A percentile compares a stretch with the other conserved stretches of the same genome.
phyloP scores from a whole-genome alignment of 345 rosid genomes.

The Limnanthes douglasii region DNA sequence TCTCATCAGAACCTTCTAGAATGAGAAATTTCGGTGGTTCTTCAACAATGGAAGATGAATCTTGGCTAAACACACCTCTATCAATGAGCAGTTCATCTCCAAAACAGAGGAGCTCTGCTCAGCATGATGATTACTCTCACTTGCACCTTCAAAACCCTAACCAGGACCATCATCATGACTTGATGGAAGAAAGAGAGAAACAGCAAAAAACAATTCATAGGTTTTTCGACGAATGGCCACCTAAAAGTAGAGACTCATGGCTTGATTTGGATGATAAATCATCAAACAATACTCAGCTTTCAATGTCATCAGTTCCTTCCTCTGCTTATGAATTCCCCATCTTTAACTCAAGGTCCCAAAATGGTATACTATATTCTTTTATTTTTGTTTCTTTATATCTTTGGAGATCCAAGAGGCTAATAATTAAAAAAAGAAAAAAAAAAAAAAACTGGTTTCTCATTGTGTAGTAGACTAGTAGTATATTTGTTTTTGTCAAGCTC shows the following conservation, averaged over 20 bases:
- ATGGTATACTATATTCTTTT: conserved; percentile 16
- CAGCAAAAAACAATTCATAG: conserved; percentile 58
- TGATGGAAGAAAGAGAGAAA: conserved; percentile 21
- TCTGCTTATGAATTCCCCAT: conserved; percentile 35
- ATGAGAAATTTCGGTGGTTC: conserved; percentile 39
- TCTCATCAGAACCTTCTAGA: conserved; percentile 51
- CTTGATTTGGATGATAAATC: conserved; percentile 48
- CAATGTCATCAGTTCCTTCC: conserved; percentile 60
- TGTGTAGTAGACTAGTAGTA: no score
- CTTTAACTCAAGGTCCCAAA: conserved; percentile 27
- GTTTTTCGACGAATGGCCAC: conserved; percentile 94
- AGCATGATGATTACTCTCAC: conserved; percentile 33
- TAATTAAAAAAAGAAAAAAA: no score
- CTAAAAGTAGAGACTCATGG: conserved; percentile 42
- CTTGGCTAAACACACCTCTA: conserved; percentile 53
- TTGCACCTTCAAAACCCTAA: conserved; percentile 36
- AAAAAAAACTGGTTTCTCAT: no score
- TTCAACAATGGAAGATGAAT: conserved; percentile 39
- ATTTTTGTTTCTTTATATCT: no score
- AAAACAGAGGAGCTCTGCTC: conserved; percentile 26
- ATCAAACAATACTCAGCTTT: conserved; percentile 34
- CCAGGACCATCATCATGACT: background rate
- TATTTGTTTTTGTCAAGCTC: no score
- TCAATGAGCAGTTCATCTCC: conserved; percentile 35
- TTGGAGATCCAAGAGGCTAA: no score